Evolutionary conservation across 805 yeast species (phyloP).

Genomic region (Metschnikowia cerradonensis): DNA sequence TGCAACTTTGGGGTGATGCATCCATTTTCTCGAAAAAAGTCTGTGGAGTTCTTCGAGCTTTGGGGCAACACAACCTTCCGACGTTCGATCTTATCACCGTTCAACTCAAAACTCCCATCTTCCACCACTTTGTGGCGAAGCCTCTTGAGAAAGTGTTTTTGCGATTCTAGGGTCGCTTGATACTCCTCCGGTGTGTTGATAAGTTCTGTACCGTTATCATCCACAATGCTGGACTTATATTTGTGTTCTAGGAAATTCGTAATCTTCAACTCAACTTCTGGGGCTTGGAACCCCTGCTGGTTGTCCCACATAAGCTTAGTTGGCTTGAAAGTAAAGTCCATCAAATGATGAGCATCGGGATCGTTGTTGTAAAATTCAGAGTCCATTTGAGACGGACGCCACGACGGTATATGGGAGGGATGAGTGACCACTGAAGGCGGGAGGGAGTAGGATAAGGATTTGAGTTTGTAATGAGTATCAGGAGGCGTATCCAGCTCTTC

Average conservation of each 20-base stretch:
- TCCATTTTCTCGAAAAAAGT: conserved; percentile 45
- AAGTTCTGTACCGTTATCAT: conserved; percentile 33
- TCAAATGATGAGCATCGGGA: conserved; percentile 16
- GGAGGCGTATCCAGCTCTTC: conserved; percentile 4
- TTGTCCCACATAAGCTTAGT: conserved; percentile 11
- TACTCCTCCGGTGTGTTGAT: conserved; percentile 51
- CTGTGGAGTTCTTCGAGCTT: conserved; percentile 39
- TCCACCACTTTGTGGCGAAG: conserved; percentile 33
- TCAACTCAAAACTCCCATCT: conserved; percentile 38
- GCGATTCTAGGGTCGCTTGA: conserved; percentile 51
- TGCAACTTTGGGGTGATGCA: conserved; percentile 41
- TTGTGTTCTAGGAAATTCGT: conserved; percentile 24
- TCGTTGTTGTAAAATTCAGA: conserved; percentile 17
- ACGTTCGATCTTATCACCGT: conserved; percentile 46
- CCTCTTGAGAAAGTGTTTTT: conserved; percentile 47
- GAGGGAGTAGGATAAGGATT: conserved; percentile 27
- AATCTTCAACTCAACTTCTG: conserved; percentile 26
- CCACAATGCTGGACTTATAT: conserved; percentile 35
- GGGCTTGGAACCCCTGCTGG: conserved; percentile 18
- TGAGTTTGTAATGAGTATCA: conserved; percentile 25
- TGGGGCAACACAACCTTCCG: conserved; percentile 45
- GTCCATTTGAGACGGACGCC: conserved; percentile 30
- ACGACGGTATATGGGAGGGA: conserved; percentile 42
- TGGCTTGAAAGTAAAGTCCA: conserved; percentile 18
- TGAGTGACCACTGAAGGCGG: conserved; percentile 38